Evolutionary conservation across 495 filamentous ascomycete genomes (phyloP).

Genomic region (Pseudomonodictys pantanalensis): DNA sequence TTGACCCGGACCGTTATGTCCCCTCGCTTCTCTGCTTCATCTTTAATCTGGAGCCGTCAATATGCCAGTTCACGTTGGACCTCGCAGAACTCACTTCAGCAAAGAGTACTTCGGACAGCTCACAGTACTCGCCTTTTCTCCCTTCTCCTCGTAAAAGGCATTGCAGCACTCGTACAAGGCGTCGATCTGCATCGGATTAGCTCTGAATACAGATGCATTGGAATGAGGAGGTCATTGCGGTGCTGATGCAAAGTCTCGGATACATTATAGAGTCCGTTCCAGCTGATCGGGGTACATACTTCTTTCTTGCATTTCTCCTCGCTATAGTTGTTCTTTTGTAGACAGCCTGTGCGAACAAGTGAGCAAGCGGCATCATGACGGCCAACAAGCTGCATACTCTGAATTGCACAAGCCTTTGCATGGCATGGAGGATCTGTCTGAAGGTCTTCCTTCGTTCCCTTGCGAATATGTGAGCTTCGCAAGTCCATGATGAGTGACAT

Average conservation of each 20-base stretch:
- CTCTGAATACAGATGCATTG: not conserved
- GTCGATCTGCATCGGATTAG: slow-evolving; percentile 58
- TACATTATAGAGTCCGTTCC: too few species aligned
- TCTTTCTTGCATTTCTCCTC: slow-evolving; percentile 73
- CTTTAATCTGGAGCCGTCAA: slow-evolving; percentile 55
- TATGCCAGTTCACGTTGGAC: not conserved
- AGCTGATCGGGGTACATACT: slow-evolving; percentile 29
- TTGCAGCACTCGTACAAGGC: slow-evolving; percentile 96
- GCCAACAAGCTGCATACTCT: slow-evolving; percentile 54
- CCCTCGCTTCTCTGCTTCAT: slow-evolving; percentile 73
- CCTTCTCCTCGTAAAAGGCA: slow-evolving; percentile 76
- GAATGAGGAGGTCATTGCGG: too few species aligned
- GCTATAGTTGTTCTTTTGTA: slow-evolving; percentile 79
- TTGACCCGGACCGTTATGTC: too few species aligned
- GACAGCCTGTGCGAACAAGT: slow-evolving; percentile 58
- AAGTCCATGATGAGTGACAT: slow-evolving; percentile 3
- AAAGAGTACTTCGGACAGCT: slow-evolving; percentile 85
- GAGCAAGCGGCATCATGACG: slow-evolving; percentile 13
- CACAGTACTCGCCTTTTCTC: slow-evolving; percentile 69
- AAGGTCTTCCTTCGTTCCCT: slow-evolving; percentile 63
- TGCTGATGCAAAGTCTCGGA: too few species aligned
- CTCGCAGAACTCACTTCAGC: slow-evolving; percentile 46
- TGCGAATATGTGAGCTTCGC: slow-evolving; percentile 2
- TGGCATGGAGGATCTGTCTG: slow-evolving; percentile 78
- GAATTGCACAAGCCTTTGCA: slow-evolving; percentile 86